Conservation (phyloP, 2,329 filamentous ascomycete genomes). For the Sporothrix globosa region DNA sequence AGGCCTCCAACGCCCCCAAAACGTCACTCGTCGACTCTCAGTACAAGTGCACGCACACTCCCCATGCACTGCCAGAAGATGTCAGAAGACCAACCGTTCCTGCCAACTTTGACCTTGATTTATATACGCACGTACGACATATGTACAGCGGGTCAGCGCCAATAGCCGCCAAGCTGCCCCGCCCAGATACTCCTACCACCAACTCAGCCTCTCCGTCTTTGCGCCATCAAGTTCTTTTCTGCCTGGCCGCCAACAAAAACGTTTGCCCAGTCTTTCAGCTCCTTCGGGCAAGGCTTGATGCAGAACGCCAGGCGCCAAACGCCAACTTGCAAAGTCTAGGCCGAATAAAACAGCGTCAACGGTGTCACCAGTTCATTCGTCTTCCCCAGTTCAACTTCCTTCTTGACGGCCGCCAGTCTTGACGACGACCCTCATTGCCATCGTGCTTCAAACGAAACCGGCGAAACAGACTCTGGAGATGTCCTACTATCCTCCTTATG, state of each 20-base stretch:
- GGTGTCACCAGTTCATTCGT: background rate
- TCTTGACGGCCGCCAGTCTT: background rate
- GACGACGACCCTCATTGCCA: background rate
- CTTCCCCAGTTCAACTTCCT: background rate
- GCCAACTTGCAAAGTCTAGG: background rate
- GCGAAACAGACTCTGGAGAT: slow-evolving; percentile 37
- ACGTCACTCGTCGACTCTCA: background rate
- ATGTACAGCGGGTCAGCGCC: slow-evolving; percentile 2
- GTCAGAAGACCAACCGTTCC: background rate
- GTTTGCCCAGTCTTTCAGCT: background rate
- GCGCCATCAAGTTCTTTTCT: slow-evolving; percentile 20
- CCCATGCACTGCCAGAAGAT: background rate
- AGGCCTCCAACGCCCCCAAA: slow-evolving; percentile 25
- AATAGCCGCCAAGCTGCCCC: slow-evolving; percentile 6
- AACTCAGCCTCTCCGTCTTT: background rate
- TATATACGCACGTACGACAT: background rate
- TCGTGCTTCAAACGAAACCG: background rate
- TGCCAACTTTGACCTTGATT: slow-evolving; percentile 20
- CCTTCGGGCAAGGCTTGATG: background rate
- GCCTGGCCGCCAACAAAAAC: slow-evolving; percentile 4
- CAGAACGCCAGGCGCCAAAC: background rate
- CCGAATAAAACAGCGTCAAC: slow-evolving; percentile 13
- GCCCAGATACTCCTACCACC: background rate
- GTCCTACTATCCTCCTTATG: slow-evolving; percentile 47
- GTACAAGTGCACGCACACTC: background rate